Evolutionary conservation across 139 green algal species (phyloP).

Genomic region (Chlamydomonas incerta): DNA sequence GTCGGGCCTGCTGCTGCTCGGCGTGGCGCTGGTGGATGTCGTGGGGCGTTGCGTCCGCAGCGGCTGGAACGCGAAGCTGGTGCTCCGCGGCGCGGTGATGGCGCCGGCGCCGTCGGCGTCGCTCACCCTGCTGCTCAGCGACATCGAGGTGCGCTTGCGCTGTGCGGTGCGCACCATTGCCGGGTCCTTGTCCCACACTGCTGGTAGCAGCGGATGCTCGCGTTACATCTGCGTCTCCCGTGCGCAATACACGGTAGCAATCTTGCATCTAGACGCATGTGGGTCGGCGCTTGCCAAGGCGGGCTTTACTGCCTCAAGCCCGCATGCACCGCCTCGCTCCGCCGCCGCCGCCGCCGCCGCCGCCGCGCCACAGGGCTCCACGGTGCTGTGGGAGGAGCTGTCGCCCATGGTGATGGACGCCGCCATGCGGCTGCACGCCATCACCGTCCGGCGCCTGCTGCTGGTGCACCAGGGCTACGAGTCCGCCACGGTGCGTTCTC

Average conservation of each 20-base stretch:
- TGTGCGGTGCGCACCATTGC: no score
- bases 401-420: not conserved
- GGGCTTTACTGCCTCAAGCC: no score
- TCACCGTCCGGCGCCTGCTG: not conserved
- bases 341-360: not conserved
- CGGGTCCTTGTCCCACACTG: no score
- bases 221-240: no score
- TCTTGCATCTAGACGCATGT: no score
- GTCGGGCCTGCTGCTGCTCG: not conserved
- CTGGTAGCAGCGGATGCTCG: no score
- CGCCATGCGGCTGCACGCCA: not conserved
- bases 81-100: not conserved
- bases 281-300: no score
- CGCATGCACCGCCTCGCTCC: no score
- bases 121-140: conserved; percentile 14
- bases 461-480: not conserved
- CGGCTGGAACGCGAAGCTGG: no score
- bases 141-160: conserved; percentile 22
- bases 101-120: not conserved
- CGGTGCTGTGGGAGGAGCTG: conserved; percentile 11
- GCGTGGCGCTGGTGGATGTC: not conserved
- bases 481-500: not conserved
- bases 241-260: no score
- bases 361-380: conserved; percentile 1
- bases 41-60: no score